Evolutionary conservation across 495 filamentous ascomycete genomes (phyloP).

Genomic region (Thermothielavioides terrestris): DNA sequence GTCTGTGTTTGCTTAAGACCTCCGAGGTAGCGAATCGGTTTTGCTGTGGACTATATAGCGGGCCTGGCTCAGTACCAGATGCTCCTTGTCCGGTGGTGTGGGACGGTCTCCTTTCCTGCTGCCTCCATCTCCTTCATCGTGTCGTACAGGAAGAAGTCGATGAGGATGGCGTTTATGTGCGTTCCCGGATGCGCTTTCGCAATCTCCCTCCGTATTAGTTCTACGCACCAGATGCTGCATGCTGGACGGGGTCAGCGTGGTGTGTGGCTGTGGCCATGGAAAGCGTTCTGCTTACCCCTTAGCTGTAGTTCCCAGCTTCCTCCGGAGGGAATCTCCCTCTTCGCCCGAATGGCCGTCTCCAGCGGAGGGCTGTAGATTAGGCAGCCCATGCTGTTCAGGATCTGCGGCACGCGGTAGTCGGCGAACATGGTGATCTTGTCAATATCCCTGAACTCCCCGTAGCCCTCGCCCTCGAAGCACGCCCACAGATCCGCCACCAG

Average conservation of each 20-base stretch:
- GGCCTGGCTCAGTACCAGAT: conserved; percentile 72
- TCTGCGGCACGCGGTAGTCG: conserved; percentile 95
- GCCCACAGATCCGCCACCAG: conserved; percentile 94
- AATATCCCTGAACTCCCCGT: conserved; percentile 83
- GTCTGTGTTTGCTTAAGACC: background rate
- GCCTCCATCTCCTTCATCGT: conserved; percentile 74
- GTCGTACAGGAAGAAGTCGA: conserved; percentile 97
- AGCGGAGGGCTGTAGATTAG: conserved; percentile 75
- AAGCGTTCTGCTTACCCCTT: conserved; percentile 43
- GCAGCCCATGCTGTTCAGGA: conserved; percentile 75
- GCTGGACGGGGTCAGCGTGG: conserved; percentile 30
- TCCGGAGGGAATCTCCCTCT: conserved; percentile 58
- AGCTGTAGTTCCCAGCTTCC: conserved; percentile 81
- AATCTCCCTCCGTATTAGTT: conserved; percentile 82
- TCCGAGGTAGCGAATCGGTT: background rate
- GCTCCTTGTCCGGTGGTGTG: conserved; percentile 88
- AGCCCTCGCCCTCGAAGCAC: conserved; percentile 72
- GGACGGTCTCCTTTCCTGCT: conserved; percentile 52
- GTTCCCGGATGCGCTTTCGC: conserved; percentile 57
- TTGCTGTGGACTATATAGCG: background rate
- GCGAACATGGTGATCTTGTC: conserved; percentile 97
- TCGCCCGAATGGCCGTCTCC: conserved; percentile 54
- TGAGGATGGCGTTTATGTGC: conserved; percentile 77
- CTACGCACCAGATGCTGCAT: conserved; percentile 88
- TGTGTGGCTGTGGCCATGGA: no score